Base-by-base conservation (phyloP, 768 basidiomycete genomes). In the Auriculariales sp. region DNA sequence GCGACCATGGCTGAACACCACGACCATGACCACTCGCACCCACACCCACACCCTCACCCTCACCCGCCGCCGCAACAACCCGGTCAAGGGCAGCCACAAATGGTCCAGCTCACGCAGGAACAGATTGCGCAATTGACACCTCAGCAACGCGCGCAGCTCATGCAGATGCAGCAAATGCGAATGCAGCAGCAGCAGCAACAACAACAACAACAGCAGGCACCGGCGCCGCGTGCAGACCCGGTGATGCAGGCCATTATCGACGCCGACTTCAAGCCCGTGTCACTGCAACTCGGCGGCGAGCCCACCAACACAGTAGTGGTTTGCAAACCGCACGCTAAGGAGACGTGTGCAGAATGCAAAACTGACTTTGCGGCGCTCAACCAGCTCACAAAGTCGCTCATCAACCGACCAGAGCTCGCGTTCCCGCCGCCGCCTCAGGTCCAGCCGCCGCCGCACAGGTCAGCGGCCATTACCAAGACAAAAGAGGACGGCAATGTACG, bases 401-500 rank as follows among this genome's bases (percentile, higher is more conserved):
- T 74, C 53, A 64, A 71, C 55, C 81, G 90, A 59, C 81, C 84
- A 27, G 75, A 71, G 54, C 66, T 87, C 15, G 73, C 78, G 46
- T 86, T 85, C 58, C 90, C 74, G 7, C 59, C 81, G 19, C 92
- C 91, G 2, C 90, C 91, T 3, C 75, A 79, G 27, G 82, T 79
- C 53, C 71, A 91, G 45, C 68, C 85, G 46, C 79, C 81, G 6
- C 79, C 81, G 58, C 83, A 85, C 54, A 67, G 94, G 17, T 75
- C 84, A 0, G 76, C 81, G 55, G 73, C 78, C 19, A 77, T 97
- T 50, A 81, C 77, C 12, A 68, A 72, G 44, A 81, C 83, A 3
- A 97, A 97, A 61, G 94, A 98, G 45, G 88, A 94, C 54, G 95
- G 95, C 52, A 99, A 99, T 63, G 90, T 90, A 59, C 59, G 88